Evolutionary conservation across 176 grass and related monocot species (phyloP), one percentile per base, ranked within the genome.

Genomic region (Avena insularis): DNA sequence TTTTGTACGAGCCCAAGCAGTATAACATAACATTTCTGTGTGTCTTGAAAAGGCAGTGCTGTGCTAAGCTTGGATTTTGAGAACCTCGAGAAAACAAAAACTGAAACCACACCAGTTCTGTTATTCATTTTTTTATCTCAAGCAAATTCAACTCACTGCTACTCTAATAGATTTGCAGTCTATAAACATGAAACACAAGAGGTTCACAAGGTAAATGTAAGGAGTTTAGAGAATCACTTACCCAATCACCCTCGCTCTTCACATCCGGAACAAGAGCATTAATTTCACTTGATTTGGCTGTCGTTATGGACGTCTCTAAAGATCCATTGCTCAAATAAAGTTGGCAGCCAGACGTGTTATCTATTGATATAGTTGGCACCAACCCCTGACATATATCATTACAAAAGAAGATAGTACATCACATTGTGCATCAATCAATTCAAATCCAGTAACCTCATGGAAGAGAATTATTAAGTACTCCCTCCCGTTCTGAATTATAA

Each of bases 281-380:
- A 50, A 91, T 87, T 80, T 91, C 92, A 84, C 89, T 93, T 71
- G 92, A 93, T 87, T 93, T 91, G 48, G 92, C 92, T 3, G 89
- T 91, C 12, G 89, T 93, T 83, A 93, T 86, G 80, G 92, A 91
- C 71, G 83, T 33, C 25, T 79, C 83, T 72, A 91, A 84, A 74
- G 85, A 86, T 84, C 86, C 80, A 67, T 88, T 87, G 75, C 89
- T 78, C 59, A 91, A 67, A 43, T 89, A 93, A 85, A 93, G 83
- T 58, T 91, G 89, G 75, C 89, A 93, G 4, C 86, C 89, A 76
- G 89, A 93, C 65, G 92, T 93, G 56, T 93, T 93, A 73, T 93
- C 89, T 55, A 93, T 83, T 50, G 89, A 93, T 87, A 91, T 91
- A 13, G 89, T 93, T 46, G 92, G 89, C 55, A 72, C 83, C 8